Conservation (phyloP, 192 early-diverging fungal genomes). For the Linnemannia schmuckeri region DNA sequence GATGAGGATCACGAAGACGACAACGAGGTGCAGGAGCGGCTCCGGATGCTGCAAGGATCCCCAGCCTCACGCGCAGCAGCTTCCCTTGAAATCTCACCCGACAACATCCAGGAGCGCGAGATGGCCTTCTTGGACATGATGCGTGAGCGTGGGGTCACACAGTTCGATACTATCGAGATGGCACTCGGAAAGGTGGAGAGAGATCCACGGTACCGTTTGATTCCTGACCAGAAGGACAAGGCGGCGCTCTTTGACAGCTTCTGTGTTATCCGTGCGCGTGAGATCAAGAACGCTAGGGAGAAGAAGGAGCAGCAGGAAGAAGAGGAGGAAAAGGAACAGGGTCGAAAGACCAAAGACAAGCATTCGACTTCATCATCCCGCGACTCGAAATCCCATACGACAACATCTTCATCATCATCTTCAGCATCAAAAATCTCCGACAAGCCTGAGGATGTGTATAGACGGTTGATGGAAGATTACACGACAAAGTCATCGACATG, state of each 20-base stretch:
- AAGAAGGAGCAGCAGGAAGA: slow-evolving; percentile 52
- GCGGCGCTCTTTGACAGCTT: slow-evolving; percentile 80
- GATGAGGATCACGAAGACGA: slow-evolving; percentile 52
- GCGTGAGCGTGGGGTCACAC: slow-evolving; percentile 77
- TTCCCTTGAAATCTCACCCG: slow-evolving; percentile 19
- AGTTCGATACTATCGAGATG: slow-evolving; percentile 81
- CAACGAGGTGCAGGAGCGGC: slow-evolving; percentile 23
- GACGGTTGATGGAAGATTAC: slow-evolving; percentile 69
- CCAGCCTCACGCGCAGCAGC: not conserved
- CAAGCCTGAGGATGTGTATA: slow-evolving; percentile 66
- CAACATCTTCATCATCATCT: slow-evolving; percentile 12
- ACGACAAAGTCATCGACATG: slow-evolving; percentile 69
- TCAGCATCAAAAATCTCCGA: slow-evolving; percentile 26
- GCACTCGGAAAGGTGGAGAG: slow-evolving; percentile 74
- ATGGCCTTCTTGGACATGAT: slow-evolving; percentile 61
- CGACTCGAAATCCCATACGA: slow-evolving; percentile 20
- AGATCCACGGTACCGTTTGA: slow-evolving; percentile 65
- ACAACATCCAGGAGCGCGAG: slow-evolving; percentile 41
- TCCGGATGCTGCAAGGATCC: slow-evolving; percentile 36
- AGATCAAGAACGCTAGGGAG: slow-evolving; percentile 65
- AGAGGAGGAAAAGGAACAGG: not conserved
- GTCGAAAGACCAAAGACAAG: slow-evolving; percentile 8
- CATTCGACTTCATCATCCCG: not conserved
- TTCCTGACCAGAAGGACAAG: slow-evolving; percentile 62
- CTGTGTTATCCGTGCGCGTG: slow-evolving; percentile 71